Conservation (phyloP, 352 stramenopile genomes). For the Phytopythium cucurbitacearum region DNA sequence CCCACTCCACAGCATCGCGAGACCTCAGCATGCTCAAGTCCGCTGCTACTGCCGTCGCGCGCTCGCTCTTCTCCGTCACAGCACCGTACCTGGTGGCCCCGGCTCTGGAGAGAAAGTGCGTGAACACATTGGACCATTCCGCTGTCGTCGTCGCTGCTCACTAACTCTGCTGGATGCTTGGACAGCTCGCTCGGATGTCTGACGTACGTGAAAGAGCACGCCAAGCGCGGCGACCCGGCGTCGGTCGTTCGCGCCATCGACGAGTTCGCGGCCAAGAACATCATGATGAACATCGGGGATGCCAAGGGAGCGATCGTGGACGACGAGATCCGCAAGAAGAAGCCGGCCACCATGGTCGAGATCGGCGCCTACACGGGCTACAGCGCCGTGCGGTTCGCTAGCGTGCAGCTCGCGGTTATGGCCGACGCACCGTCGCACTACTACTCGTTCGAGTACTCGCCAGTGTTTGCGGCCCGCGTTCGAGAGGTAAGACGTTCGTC, state of each 20-base stretch:
- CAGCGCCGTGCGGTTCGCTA: conserved; percentile 43
- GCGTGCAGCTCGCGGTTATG: conserved; percentile 29
- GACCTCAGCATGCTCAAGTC: too few species aligned
- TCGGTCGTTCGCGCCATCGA: conserved; percentile 38
- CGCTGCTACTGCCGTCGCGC: too few species aligned
- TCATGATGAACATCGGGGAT: conserved; percentile 45
- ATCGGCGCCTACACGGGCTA: conserved; percentile 46
- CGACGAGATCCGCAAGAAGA: conserved; percentile 29
- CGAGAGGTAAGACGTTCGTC: conserved; percentile 15
- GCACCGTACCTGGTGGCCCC: too few species aligned
- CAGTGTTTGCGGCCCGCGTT: conserved; percentile 31
- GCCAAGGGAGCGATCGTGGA: conserved; percentile 38
- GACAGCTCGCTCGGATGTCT: conserved; percentile 28
- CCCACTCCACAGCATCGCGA: too few species aligned
- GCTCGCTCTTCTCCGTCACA: too few species aligned
- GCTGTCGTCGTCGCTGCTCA: neutral
- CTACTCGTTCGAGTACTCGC: conserved; percentile 46
- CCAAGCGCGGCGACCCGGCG: conserved; percentile 19
- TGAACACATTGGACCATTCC: neutral
- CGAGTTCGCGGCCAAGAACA: conserved; percentile 22
- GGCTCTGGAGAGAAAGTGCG: neutral
- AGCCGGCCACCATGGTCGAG: conserved; percentile 33
- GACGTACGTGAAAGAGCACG: conserved; percentile 33
- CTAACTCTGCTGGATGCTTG: neutral
- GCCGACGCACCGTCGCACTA: conserved; percentile 30